phyloP scores from a whole-genome alignment of 495 filamentous ascomycete genomes.

The Penicillium roqueforti region DNA sequence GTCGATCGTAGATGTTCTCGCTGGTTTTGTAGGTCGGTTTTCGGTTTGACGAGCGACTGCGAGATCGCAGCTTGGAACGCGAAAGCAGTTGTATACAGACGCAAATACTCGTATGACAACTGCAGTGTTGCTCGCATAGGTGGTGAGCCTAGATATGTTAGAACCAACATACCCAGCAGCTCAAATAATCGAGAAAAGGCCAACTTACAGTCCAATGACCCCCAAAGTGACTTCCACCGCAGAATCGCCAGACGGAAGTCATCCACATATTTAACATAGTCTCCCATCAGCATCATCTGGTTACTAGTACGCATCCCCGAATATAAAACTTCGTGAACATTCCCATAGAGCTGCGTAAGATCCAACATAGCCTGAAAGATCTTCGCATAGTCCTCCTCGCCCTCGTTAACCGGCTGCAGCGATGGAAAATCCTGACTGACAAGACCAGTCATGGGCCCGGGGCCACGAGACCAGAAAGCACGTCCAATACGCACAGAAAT shows the following conservation, averaged over 20 bases:
- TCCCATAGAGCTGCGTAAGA: constrained; percentile 62
- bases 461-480: constrained; percentile 63
- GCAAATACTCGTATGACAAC: constrained; percentile 59
- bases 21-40: constrained; percentile 34
- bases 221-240: constrained; percentile 62
- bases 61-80: constrained; percentile 64
- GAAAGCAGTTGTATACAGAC: constrained; percentile 63
- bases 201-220: constrained; percentile 49
- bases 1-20: constrained; percentile 42
- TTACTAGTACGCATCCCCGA: constrained; percentile 60
- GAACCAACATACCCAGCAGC: background rate
- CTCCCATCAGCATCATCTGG: constrained; percentile 60
- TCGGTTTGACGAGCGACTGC: constrained; percentile 47
- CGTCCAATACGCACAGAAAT: constrained; percentile 61
- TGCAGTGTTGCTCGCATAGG: constrained; percentile 54
- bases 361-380: constrained; percentile 62
- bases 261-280: constrained; percentile 65
- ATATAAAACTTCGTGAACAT: constrained; percentile 63
- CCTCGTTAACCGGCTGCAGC: constrained; percentile 45
- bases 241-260: constrained; percentile 59
- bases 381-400: constrained; percentile 57
- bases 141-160: constrained; percentile 44
- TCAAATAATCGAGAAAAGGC: background rate
- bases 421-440: constrained; percentile 60
- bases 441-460: constrained; percentile 58